These are phyloP conservation scores for Sarcodon aspratus DNA, from an alignment of 768 basidiomycete species.

Conservation along the genomic window DNA sequence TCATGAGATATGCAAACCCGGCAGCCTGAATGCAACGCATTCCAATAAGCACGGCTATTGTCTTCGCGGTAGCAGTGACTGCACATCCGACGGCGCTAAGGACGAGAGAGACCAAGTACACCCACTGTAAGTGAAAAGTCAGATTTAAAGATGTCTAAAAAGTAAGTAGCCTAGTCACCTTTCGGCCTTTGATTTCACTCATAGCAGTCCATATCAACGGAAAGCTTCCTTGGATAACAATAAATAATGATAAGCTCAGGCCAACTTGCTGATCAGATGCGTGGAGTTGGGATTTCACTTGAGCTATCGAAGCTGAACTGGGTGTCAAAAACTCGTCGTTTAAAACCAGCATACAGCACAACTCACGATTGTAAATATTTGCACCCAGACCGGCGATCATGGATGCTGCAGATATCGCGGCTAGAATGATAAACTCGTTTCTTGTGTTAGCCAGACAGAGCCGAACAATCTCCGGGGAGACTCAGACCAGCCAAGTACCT, in stretches of 20 bases:
- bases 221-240: slow-evolving; percentile 55
- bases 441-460: not conserved
- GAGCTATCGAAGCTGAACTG: slow-evolving; percentile 43
- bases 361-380: slow-evolving; percentile 57
- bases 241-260: slow-evolving; percentile 60
- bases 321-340: not conserved
- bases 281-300: slow-evolving; percentile 47
- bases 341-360: not conserved
- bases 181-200: slow-evolving; percentile 69
- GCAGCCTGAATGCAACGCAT: slow-evolving; percentile 61
- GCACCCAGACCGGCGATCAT: slow-evolving; percentile 47
- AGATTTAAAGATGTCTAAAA: not conserved
- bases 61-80: slow-evolving; percentile 42
- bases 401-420: slow-evolving; percentile 37
- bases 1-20: slow-evolving; percentile 28
- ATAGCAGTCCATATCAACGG: slow-evolving; percentile 61
- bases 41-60: slow-evolving; percentile 47
- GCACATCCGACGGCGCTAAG: slow-evolving; percentile 45
- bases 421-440: slow-evolving; percentile 29
- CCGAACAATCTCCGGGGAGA: not conserved
- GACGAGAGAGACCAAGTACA: slow-evolving; percentile 40
- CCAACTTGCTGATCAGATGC: slow-evolving; percentile 55
- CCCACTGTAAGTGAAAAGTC: slow-evolving; percentile 21
- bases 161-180: slow-evolving; percentile 25
- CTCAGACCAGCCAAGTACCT: slow-evolving; percentile 8